Conservation (phyloP, 164 flowering plant species). For the Buxus sempervirens region DNA sequence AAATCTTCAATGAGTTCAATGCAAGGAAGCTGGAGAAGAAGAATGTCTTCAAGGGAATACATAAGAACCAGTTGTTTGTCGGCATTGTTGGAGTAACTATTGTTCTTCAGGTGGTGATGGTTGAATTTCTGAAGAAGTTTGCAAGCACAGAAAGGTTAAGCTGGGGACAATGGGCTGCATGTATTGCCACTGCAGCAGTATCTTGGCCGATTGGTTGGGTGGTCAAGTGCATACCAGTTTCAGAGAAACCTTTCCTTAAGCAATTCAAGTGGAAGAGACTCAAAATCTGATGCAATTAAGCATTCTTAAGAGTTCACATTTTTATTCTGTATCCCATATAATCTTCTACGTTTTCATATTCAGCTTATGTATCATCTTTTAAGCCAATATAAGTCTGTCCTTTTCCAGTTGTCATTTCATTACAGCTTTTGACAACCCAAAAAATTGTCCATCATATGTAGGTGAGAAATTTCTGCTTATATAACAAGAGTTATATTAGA, state of each 20-base stretch:
- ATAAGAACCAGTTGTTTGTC: slow-evolving; percentile 45
- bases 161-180: slow-evolving; percentile 44
- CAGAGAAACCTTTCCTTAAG: slow-evolving; percentile 36
- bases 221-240: slow-evolving; percentile 53
- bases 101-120: slow-evolving; percentile 64
- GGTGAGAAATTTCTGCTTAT: too few species aligned
- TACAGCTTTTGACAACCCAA: too few species aligned
- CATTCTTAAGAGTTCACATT: background rate
- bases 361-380: too few species aligned
- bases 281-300: background rate
- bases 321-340: too few species aligned
- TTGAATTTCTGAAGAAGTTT: slow-evolving; percentile 62
- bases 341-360: too few species aligned
- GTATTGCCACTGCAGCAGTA: slow-evolving; percentile 44
- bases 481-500: too few species aligned
- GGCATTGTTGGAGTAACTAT: slow-evolving; percentile 55
- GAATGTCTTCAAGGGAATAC: slow-evolving; percentile 60
- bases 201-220: slow-evolving; percentile 64
- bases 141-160: slow-evolving; percentile 51
- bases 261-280: background rate
- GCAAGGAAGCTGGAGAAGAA: slow-evolving; percentile 59
- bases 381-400: too few species aligned
- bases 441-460: too few species aligned
- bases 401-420: too few species aligned
- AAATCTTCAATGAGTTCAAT: slow-evolving; percentile 72